Conservation (phyloP, 2,329 filamentous ascomycete genomes). For the Scedosporium minutisporum region DNA sequence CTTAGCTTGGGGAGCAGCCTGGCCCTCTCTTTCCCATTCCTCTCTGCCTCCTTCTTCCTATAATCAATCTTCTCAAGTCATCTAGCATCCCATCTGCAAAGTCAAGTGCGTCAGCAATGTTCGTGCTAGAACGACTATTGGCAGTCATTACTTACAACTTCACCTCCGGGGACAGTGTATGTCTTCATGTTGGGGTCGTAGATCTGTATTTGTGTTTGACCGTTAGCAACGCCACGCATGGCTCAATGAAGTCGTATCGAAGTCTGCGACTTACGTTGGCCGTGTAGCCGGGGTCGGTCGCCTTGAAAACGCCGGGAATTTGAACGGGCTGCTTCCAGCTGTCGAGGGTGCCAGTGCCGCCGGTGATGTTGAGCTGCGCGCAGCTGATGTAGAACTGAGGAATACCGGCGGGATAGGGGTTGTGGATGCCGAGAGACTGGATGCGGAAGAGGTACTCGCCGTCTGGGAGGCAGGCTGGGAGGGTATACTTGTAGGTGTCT, state of each 20-base stretch:
- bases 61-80: not conserved
- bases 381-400: constrained; percentile 40
- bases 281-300: constrained; percentile 33
- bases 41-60: not conserved
- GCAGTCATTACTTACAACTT: not conserved
- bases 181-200: constrained; percentile 21
- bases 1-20: too few species aligned
- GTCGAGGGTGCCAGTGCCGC: constrained; percentile 30
- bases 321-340: constrained; percentile 29
- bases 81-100: constrained; percentile 6
- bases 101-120: not conserved
- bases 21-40: not conserved
- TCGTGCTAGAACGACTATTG: not conserved
- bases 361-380: constrained; percentile 32
- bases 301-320: constrained; percentile 33
- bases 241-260: not conserved
- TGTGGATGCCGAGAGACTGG: constrained; percentile 53
- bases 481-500: constrained; percentile 23
- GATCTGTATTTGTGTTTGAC: constrained; percentile 21
- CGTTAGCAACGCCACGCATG: not conserved
- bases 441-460: constrained; percentile 51
- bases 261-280: constrained; percentile 13
- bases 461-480: constrained; percentile 41
- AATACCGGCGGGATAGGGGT: constrained; percentile 32
- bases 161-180: constrained; percentile 23